Evolutionary conservation across 257 asterid genomes (phyloP).

Genomic region (Forsythia viridissima): DNA sequence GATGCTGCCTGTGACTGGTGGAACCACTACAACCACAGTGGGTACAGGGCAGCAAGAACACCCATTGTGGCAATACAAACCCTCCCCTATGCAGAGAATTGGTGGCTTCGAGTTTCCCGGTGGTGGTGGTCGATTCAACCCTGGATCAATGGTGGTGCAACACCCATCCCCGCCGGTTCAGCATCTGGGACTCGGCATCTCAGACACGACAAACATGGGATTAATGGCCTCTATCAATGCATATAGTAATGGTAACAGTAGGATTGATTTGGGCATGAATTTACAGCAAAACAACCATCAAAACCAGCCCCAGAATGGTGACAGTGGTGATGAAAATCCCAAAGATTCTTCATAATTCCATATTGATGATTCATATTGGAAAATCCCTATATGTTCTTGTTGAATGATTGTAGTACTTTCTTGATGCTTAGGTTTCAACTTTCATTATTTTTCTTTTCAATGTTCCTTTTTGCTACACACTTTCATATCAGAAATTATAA

Average conservation of each 20-base stretch:
- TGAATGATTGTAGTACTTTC: constrained; percentile 27
- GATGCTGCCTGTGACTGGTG: constrained; percentile 64
- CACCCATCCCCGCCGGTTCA: constrained; percentile 46
- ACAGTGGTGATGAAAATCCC: constrained; percentile 61
- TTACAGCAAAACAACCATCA: constrained; percentile 67
- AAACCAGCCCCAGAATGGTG: constrained; percentile 54
- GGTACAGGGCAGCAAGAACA: constrained; percentile 46
- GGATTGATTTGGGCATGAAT: constrained; percentile 68
- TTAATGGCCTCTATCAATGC: constrained; percentile 60
- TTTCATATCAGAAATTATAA: too few species aligned
- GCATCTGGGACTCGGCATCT: constrained; percentile 51
- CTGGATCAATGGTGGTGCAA: constrained; percentile 62
- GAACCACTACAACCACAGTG: constrained; percentile 28
- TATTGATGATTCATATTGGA: neutral
- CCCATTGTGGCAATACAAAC: constrained; percentile 51
- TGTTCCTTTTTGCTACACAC: neutral
- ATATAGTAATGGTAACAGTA: constrained; percentile 31
- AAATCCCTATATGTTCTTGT: neutral
- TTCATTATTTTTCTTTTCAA: neutral
- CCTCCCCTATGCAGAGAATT: constrained; percentile 48
- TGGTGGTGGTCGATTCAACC: constrained; percentile 47
- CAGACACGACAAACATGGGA: constrained; percentile 62
- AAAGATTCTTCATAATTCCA: constrained; percentile 52
- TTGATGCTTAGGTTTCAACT: neutral
- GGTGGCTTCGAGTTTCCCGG: constrained; percentile 58